Base-by-base conservation (phyloP, 2,329 filamentous ascomycete species). In the Mariannaea elegans region DNA sequence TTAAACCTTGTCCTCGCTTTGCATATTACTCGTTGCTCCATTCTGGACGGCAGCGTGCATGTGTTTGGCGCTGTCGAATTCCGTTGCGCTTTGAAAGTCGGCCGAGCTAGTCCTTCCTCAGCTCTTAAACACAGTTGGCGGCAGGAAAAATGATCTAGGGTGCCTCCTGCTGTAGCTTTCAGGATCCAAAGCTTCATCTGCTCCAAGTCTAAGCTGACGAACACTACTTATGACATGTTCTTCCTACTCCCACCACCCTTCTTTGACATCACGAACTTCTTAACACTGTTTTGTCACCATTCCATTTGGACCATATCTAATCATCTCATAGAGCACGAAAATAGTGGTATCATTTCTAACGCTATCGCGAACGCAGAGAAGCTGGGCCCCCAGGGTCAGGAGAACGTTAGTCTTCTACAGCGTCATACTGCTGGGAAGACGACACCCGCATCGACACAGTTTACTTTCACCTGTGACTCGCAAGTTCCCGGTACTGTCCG, bases 401-500 rank as follows among this genome's bases (percentile, higher is more conserved):
- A 94, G 72, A 95, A 93, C 76, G 82, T 90, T 64, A 94, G 90
- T 75, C 82, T 94, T 60, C 78, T 96, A 47, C 89, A 92, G 57
- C 90, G 92, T 72, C 87, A 90, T 74, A 72, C 84, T 16, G 77
- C 82, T 6, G 81, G 82, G 58, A 89, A 86, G 69, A 73, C 85
- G 4, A 87, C 84, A 32, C 87, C 91, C 4, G 86, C 90, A 6
- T 92, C 93, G 56, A 90, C 91, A 0, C 93, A 97, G 69, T 99
- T 99, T 75, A 99, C 95, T 9, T 99, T 99, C 73, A 97, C 93
- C 12, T 97, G 93, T 76, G 92, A 96, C 71, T 94, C 94, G 1
- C 93, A 95, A 73, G 92, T 93, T 34, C 89, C 92, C 1, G 92
- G 90, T 59, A 88, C 90, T 56, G 86, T 93, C 74, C 87, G 89